Conservation (phyloP, 768 basidiomycete species). For the Termitomyces bulborhizus region DNA sequence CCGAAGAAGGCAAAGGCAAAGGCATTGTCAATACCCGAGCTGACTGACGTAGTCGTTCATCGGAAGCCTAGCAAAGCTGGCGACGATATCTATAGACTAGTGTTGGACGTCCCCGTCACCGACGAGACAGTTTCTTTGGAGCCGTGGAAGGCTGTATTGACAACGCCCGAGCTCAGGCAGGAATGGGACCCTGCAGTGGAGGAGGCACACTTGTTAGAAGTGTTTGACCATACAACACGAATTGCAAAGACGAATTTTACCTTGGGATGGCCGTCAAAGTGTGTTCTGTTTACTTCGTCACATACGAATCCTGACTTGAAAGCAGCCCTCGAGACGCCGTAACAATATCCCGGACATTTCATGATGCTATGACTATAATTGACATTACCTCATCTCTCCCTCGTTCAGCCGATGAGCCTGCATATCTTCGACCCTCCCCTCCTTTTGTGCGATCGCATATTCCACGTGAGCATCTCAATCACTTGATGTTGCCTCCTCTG, state of each 20-base stretch:
- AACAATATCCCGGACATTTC: slow-evolving; percentile 83
- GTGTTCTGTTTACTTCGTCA: slow-evolving; percentile 24
- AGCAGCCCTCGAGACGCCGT: slow-evolving; percentile 87
- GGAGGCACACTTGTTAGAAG: slow-evolving; percentile 72
- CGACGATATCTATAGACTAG: slow-evolving; percentile 74
- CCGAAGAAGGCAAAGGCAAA: slow-evolving; percentile 61
- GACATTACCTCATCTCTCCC: slow-evolving; percentile 93
- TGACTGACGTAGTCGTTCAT: slow-evolving; percentile 73
- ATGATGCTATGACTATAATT: slow-evolving; percentile 77
- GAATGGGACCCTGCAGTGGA: slow-evolving; percentile 96
- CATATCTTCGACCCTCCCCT: slow-evolving; percentile 85
- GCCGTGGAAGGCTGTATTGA: slow-evolving; percentile 74
- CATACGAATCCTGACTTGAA: slow-evolving; percentile 6
- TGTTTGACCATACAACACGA: slow-evolving; percentile 80
- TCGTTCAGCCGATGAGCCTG: slow-evolving; percentile 84
- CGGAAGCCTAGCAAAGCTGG: slow-evolving; percentile 63
- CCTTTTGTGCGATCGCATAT: slow-evolving; percentile 90
- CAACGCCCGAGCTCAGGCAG: slow-evolving; percentile 81
- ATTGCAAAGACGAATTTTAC: slow-evolving; percentile 89
- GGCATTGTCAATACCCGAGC: slow-evolving; percentile 44
- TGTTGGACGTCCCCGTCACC: slow-evolving; percentile 68
- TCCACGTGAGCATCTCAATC: slow-evolving; percentile 36
- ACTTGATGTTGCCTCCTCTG: neutral
- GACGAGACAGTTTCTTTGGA: slow-evolving; percentile 65
- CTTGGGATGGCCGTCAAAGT: slow-evolving; percentile 97